A percentile compares a stretch with the other conserved stretches of the same genome.
Conservation (phyloP, 805 yeast species). For the Saccharomycopsis schoenii region DNA sequence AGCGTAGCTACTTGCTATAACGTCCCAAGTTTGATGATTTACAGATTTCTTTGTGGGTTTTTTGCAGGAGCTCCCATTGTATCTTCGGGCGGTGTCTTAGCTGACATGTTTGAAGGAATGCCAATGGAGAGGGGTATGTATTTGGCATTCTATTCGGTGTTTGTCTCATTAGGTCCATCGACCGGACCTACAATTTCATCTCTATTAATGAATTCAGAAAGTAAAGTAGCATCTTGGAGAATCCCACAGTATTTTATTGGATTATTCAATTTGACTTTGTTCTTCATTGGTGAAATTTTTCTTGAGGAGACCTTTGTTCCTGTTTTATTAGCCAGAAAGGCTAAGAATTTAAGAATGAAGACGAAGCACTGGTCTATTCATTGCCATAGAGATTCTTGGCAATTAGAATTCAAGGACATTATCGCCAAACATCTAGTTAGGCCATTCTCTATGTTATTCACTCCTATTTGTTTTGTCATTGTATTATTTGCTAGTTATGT, state of each 20-base stretch:
- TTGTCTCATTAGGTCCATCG: slow-evolving; percentile 34
- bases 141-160: slow-evolving; percentile 37
- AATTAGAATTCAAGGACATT: slow-evolving; percentile 31
- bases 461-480: slow-evolving; percentile 34
- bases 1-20: slow-evolving; percentile 53
- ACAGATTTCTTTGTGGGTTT: slow-evolving; percentile 52
- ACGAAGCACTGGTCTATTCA: slow-evolving; percentile 49
- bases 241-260: slow-evolving; percentile 47
- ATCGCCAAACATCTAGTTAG: slow-evolving; percentile 38
- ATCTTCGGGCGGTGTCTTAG: slow-evolving; percentile 59
- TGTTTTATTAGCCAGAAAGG: slow-evolving; percentile 37
- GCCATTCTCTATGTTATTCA: slow-evolving; percentile 41
- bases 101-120: slow-evolving; percentile 37
- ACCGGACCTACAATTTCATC: slow-evolving; percentile 43
- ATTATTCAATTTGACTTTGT: slow-evolving; percentile 28
- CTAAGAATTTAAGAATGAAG: slow-evolving; percentile 36
- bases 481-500: slow-evolving; percentile 40
- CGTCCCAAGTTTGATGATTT: slow-evolving; percentile 45
- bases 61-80: slow-evolving; percentile 60
- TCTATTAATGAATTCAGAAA: slow-evolving; percentile 32
- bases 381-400: slow-evolving; percentile 47
- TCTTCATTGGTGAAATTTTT: slow-evolving; percentile 31
- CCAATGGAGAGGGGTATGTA: slow-evolving; percentile 45
- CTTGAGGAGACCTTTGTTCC: slow-evolving; percentile 56
- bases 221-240: slow-evolving; percentile 40